Conservation (phyloP, 2,329 filamentous ascomycete species). For the Coniochaeta sp. region DNA sequence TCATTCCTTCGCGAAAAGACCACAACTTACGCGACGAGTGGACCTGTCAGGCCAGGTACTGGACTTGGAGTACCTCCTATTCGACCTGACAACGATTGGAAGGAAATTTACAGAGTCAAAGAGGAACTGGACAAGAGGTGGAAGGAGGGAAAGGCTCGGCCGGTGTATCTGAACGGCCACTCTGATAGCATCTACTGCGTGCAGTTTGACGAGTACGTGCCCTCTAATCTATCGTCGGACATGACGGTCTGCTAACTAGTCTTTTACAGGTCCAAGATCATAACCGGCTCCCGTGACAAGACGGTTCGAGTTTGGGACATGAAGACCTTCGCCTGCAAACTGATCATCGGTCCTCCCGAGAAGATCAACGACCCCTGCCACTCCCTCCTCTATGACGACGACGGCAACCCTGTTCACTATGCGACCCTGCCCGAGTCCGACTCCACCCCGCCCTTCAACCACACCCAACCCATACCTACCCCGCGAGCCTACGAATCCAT, state of each 20-base stretch:
- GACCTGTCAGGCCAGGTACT: conserved; percentile 41
- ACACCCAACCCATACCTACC: conserved; percentile 13
- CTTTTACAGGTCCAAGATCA: conserved; percentile 71
- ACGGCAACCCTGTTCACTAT: conserved; percentile 46
- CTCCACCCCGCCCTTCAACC: conserved; percentile 7
- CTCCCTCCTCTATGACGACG: conserved; percentile 39
- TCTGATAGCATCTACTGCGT: conserved; percentile 95
- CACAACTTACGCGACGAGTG: conserved; percentile 50
- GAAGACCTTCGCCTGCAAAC: conserved; percentile 74
- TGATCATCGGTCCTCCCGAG: conserved; percentile 76
- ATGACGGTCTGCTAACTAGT: conserved; percentile 2
- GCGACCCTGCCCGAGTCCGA: conserved; percentile 46
- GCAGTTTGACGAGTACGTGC: conserved; percentile 89
- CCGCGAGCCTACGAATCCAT: conserved; percentile 34
- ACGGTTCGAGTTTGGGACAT: conserved; percentile 97
- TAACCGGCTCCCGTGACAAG: conserved; percentile 90
- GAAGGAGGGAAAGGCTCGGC: conserved; percentile 69
- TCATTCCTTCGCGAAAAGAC: conserved; percentile 57
- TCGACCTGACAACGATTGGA: conserved; percentile 69
- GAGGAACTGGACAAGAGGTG: conserved; percentile 71
- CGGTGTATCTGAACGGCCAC: conserved; percentile 88
- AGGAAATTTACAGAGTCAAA: conserved; percentile 72
- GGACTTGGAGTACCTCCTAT: conserved; percentile 51
- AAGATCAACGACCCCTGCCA: conserved; percentile 44
- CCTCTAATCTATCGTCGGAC: neutral